Percentiles rank a stretch among this genome's conserved stretches.
phyloP scores from a whole-genome alignment of 345 rosid genomes.

The Salix dunnii region DNA sequence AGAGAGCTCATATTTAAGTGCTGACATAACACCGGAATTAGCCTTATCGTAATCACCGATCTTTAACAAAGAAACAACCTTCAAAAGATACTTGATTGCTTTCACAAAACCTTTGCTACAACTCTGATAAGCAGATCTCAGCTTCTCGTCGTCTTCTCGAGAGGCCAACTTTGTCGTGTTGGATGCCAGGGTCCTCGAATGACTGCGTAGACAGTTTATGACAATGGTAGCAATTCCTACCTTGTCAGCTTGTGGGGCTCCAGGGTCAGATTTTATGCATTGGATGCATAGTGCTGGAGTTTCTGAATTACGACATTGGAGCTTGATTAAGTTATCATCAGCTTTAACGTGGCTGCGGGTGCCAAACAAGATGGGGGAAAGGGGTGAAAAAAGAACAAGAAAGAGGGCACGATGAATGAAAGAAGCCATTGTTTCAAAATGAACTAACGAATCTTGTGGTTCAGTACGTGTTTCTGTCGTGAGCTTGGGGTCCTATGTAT shows the following conservation, averaged over 20 bases:
- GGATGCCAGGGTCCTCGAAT: neutral
- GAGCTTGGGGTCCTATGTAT: too few relatives aligned
- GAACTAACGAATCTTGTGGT: too few relatives aligned
- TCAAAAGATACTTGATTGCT: neutral
- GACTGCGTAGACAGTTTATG: conserved; percentile 16
- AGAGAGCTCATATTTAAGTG: neutral
- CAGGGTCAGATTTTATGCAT: conserved; percentile 29
- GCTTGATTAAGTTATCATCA: conserved; percentile 9
- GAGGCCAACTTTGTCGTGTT: conserved; percentile 17
- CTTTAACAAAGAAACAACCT: neutral
- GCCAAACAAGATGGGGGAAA: neutral
- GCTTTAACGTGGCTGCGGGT: conserved; percentile 6
- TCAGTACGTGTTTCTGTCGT: too few relatives aligned
- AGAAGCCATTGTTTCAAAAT: neutral
- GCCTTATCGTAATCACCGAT: conserved; percentile 20
- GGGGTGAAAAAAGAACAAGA: neutral
- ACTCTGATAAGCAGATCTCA: neutral
- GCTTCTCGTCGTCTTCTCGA: neutral
- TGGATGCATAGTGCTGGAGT: conserved; percentile 15
- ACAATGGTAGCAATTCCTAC: conserved; percentile 15
- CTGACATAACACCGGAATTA: neutral
- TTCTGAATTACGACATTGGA: conserved; percentile 17
- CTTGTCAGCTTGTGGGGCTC: neutral
- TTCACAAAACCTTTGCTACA: conserved; percentile 1
- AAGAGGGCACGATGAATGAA: neutral